Evolutionary conservation across 2,329 filamentous ascomycete genomes (phyloP).

Genomic region (Ceratocystis variospora): DNA sequence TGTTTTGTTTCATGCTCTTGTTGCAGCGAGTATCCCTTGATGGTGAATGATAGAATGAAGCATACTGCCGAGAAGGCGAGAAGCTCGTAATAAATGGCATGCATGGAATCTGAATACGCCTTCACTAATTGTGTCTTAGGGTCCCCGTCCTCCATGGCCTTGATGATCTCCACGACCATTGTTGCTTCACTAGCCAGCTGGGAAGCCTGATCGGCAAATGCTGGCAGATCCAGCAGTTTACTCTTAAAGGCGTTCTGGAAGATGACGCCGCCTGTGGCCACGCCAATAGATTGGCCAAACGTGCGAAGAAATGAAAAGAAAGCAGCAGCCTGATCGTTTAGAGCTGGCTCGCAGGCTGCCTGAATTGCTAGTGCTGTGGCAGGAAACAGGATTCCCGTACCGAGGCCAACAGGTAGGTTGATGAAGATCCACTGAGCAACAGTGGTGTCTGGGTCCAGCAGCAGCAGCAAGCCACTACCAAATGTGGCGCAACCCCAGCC

Average conservation of each 20-base stretch:
- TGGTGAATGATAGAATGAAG: constrained; percentile 25
- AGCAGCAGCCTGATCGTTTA: constrained; percentile 43
- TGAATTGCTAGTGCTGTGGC: constrained; percentile 51
- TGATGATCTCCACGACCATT: constrained; percentile 44
- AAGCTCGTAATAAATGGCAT: constrained; percentile 26
- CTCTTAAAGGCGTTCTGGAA: constrained; percentile 52
- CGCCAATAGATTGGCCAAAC: constrained; percentile 24
- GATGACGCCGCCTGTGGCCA: constrained; percentile 42
- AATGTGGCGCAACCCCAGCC: constrained; percentile 49
- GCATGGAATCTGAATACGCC: constrained; percentile 27
- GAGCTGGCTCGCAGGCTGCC: constrained; percentile 36
- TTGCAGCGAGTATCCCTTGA: constrained; percentile 25
- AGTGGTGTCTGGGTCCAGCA: constrained; percentile 36
- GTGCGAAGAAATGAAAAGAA: constrained; percentile 46
- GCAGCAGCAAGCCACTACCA: constrained; percentile 41
- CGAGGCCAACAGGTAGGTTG: constrained; percentile 45
- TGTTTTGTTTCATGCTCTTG: constrained; percentile 25
- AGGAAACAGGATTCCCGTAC: constrained; percentile 51
- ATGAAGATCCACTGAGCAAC: constrained; percentile 46
- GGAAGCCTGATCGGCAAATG: constrained; percentile 30
- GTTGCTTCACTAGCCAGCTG: constrained; percentile 45
- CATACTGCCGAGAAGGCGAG: constrained; percentile 24
- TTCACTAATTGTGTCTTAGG: constrained; percentile 24
- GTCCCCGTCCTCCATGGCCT: constrained; percentile 31
- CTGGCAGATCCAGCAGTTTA: constrained; percentile 35